Evolutionary conservation across 371 early-diverging fungal genomes (phyloP).

Genomic region (Umbelopsis sp.): DNA sequence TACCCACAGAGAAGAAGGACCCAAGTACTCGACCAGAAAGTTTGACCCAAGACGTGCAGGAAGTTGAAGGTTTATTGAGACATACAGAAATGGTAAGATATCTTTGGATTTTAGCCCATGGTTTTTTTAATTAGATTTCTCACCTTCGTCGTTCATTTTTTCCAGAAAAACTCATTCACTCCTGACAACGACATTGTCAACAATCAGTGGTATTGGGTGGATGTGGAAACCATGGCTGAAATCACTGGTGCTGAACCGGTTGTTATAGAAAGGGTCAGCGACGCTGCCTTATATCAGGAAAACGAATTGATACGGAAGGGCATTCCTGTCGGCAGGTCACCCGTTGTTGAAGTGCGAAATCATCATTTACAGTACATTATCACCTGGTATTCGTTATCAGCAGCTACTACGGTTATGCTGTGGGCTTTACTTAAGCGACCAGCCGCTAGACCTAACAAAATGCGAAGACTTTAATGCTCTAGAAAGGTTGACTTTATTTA

Average conservation of each 20-base stretch:
- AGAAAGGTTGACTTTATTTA: neutral
- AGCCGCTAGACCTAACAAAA: slow-evolving; percentile 38
- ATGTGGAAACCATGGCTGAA: slow-evolving; percentile 77
- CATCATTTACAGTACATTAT: slow-evolving; percentile 86
- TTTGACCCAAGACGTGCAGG: slow-evolving; percentile 54
- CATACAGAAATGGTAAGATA: slow-evolving; percentile 61
- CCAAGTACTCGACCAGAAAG: slow-evolving; percentile 60
- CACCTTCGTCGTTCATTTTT: neutral
- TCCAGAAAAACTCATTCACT: slow-evolving; percentile 61
- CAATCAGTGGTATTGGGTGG: slow-evolving; percentile 85
- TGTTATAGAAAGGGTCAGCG: slow-evolving; percentile 72
- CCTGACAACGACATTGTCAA: slow-evolving; percentile 67
- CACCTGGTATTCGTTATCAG: slow-evolving; percentile 82
- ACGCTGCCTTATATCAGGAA: slow-evolving; percentile 38
- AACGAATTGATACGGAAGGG: slow-evolving; percentile 59
- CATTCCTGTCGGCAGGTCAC: slow-evolving; percentile 74
- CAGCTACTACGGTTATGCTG: slow-evolving; percentile 71
- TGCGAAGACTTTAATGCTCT: slow-evolving; percentile 27
- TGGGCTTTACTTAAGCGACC: slow-evolving; percentile 55
- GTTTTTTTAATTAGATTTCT: neutral
- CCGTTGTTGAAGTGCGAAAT: slow-evolving; percentile 78
- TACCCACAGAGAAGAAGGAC: slow-evolving; percentile 71
- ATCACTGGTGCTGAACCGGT: slow-evolving; percentile 67
- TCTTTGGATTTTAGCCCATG: too few species aligned
- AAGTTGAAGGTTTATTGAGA: slow-evolving; percentile 67